Base-by-base conservation (phyloP, 257 asterid species). In the Lavandula angustifolia region DNA sequence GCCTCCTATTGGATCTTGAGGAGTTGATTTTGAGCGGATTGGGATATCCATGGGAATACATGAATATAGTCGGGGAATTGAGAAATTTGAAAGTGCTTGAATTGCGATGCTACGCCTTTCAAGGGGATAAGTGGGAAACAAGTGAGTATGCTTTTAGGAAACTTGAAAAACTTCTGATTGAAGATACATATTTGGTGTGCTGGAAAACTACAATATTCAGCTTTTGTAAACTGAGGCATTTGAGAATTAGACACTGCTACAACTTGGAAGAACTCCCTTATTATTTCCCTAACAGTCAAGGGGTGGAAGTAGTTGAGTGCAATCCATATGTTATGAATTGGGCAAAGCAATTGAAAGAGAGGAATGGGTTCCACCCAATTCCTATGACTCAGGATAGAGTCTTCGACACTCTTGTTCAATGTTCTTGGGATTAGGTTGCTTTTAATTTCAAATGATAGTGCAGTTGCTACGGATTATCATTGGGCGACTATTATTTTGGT, bases 1-100 rank as follows among this genome's bases (percentile, higher is more conserved):
- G 16, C 29, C 22, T 48, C 54, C 54, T 31, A 17, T 6, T 31
- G 7, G 7, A 31, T 16, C 54, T 48, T 12, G 5, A 18, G 27
- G 9, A 22, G 37, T 22, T 51, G 35, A 18, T 2, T 22, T 51
- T 51, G 32, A 51, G 57, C 10, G 57, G 57, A 12, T 9, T 48
- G 9, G 54, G 54, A 4, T 48, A 48, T 48, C 54, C 54, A 16
- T 48, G 54, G 54, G 31, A 17, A 16, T 48, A 48, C 29, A 48
- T 48, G 54, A 5, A 6, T 7, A 48, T 17, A 14, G 17, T 48
- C 2, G 54, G 11, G 2, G 3, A 48, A 16, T 48, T 48, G 54
- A 3, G 5, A 4, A 48, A 48, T 17, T 7, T 13, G 4, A 16
- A 48, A 4, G 27, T 22, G 27, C 27, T 22, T 22, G 27, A 22